Base-by-base conservation (phyloP, 73 alveolate species). In the Stentor coeruleus region DNA sequence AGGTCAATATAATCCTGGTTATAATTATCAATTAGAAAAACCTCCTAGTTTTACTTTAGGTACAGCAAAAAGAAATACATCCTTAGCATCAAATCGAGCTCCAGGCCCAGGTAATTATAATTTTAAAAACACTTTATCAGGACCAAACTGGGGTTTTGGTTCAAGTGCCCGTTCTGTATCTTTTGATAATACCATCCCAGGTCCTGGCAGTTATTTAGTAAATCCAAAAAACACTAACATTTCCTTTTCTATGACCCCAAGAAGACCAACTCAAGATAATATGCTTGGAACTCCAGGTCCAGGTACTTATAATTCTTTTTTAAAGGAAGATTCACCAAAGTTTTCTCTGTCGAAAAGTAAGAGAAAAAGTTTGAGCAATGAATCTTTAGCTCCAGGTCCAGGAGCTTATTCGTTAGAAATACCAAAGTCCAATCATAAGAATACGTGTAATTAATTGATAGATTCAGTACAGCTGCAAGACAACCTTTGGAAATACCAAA, bases 381-480 rank as follows among this genome's bases (percentile, higher is more conserved):
- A 6, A 49, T 11, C 28, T 49, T 6, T 11, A 11, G 6, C 66
- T 11, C 66, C 66, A 49, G 66, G 66, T 49, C 66, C 79, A 66
- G 79, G 79, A 66, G 0, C 42, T 0, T 66, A 66, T 66, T 28
- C 14, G 1, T 40, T 40, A 20, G 40, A 31, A 2, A 26, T 40
- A 28, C 40, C 37, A 66, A 66, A 20, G n/a, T 31, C 79, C 15
- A 20, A 66, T 26, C 49, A 26, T 1, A 20, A 31, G 26, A 31
- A 66, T 40, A 20, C n/a, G 79, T 66, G 79, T 66, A 66, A 20
- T 66, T 66, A 20, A 20, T 33, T 28, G 20, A 1, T 2, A 66
- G 79, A 33, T 66, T 66, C 37, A 40, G 79, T 2, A 26, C 40
- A 66, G n/a, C 79, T 66, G n/a, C n/a, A 28, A 66, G 79, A 66